phyloP scores from a whole-genome alignment of 345 rosid species.

The Populus davidiana region DNA sequence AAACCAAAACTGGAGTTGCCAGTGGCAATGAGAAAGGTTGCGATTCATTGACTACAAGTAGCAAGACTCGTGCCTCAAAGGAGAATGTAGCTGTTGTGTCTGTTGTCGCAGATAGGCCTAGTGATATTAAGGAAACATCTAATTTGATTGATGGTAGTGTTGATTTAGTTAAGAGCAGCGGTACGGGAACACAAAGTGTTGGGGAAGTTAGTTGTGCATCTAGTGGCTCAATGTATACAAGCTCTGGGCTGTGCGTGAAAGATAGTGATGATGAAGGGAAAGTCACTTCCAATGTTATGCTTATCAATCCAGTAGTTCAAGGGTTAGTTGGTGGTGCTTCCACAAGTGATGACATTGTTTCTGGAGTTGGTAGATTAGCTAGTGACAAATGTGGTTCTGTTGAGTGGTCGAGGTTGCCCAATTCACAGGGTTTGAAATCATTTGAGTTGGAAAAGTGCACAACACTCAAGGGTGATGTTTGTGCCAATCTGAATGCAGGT shows the following conservation, averaged over 20 bases:
- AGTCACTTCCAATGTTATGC: constrained; percentile 15
- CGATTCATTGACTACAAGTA: constrained; percentile 12
- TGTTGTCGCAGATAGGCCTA: constrained; percentile 22
- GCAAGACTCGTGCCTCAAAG: background rate
- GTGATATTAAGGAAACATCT: constrained; percentile 28
- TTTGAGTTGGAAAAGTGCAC: constrained; percentile 57
- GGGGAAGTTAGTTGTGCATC: constrained; percentile 32
- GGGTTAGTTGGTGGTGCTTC: constrained; percentile 16
- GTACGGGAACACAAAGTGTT: constrained; percentile 17
- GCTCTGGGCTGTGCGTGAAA: constrained; percentile 29
- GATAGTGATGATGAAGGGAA: constrained; percentile 23
- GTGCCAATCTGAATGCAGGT: constrained; percentile 31
- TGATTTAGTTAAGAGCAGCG: constrained; percentile 19
- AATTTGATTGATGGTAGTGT: constrained; percentile 19
- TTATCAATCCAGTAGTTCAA: constrained; percentile 19
- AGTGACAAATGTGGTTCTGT: constrained; percentile 30
- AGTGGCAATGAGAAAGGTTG: constrained; percentile 7
- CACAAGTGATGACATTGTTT: constrained; percentile 28
- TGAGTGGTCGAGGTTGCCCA: constrained; percentile 40
- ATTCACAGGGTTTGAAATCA: constrained; percentile 37
- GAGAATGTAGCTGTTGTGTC: constrained; percentile 17
- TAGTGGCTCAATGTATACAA: constrained; percentile 24
- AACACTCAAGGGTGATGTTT: constrained; percentile 30
- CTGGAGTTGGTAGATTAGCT: constrained; percentile 26
- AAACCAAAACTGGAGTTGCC: constrained; percentile 16